Conservation (phyloP, 108 stramenopile species). For the Cyclotella cryptica region DNA sequence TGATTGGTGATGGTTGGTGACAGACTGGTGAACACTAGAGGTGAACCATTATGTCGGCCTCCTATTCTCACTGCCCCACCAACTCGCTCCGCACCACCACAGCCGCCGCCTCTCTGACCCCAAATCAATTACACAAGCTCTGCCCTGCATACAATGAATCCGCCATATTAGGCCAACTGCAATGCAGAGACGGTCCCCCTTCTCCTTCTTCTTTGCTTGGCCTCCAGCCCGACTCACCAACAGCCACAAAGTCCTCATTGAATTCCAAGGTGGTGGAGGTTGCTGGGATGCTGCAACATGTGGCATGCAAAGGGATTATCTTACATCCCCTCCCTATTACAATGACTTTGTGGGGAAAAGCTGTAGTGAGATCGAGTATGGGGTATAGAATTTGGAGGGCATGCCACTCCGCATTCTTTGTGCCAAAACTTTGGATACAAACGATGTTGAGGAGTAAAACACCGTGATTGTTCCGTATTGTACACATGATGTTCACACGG, state of each 20-base stretch:
- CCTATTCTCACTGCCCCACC: not conserved
- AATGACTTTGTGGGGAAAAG: slow-evolving; percentile 43
- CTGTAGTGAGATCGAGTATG: slow-evolving; percentile 45
- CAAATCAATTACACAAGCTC: slow-evolving; percentile 36
- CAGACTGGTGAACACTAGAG: too few relatives aligned
- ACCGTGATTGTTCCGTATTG: slow-evolving; percentile 65
- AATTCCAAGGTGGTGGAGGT: slow-evolving; percentile 68
- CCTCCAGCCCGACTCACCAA: slow-evolving; percentile 46
- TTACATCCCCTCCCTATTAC: slow-evolving; percentile 40
- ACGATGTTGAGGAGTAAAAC: slow-evolving; percentile 59
- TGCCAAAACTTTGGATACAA: slow-evolving; percentile 29
- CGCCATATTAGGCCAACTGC: slow-evolving; percentile 47
- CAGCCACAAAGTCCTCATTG: slow-evolving; percentile 51
- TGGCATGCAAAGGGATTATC: slow-evolving; percentile 27
- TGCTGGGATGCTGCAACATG: slow-evolving; percentile 66
- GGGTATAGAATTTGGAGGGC: slow-evolving; percentile 2
- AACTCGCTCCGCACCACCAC: slow-evolving; percentile 17
- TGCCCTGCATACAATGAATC: slow-evolving; percentile 17
- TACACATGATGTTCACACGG: slow-evolving; percentile 62
- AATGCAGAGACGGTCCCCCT: slow-evolving; percentile 63
- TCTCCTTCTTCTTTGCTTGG: slow-evolving; percentile 53
- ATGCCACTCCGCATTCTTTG: slow-evolving; percentile 49
- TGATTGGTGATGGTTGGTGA: too few relatives aligned
- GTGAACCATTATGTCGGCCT: too few relatives aligned
- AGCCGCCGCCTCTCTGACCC: slow-evolving; percentile 17